phyloP scores from a whole-genome alignment of 768 basidiomycete genomes.

The Kwoniella bestiolae region DNA sequence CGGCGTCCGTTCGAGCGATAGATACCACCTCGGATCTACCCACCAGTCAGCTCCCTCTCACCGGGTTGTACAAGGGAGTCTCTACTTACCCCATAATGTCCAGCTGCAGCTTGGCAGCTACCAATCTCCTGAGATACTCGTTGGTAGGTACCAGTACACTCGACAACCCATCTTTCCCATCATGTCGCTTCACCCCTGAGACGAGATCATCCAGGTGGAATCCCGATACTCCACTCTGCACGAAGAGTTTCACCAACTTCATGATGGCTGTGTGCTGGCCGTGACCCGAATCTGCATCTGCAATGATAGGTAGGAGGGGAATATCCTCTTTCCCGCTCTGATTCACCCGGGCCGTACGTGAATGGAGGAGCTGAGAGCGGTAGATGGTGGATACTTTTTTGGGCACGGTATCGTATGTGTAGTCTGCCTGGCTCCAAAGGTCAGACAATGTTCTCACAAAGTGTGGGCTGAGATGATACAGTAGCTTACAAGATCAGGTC shows the following conservation, averaged over 20 bases:
- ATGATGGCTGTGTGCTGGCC: constrained; percentile 91
- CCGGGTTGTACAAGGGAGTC: no score
- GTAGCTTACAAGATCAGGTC: constrained; percentile 21
- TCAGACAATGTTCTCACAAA: no score
- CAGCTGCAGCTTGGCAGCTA: constrained; percentile 85
- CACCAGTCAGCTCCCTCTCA: no score
- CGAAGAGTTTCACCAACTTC: constrained; percentile 91
- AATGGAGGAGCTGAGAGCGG: constrained; percentile 89
- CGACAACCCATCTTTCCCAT: constrained; percentile 82
- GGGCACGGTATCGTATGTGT: constrained; percentile 94
- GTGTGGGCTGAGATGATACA: no score
- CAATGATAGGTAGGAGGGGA: constrained; percentile 75
- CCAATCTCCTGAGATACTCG: constrained; percentile 80
- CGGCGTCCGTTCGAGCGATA: constrained; percentile 90
- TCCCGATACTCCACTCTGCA: constrained; percentile 90
- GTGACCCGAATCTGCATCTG: constrained; percentile 92
- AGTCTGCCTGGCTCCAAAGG: constrained; percentile 80
- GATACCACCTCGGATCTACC: constrained; percentile 60
- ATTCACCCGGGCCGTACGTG: constrained; percentile 60
- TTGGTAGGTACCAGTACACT: constrained; percentile 91
- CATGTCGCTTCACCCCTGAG: constrained; percentile 83
- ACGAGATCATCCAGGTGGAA: constrained; percentile 89
- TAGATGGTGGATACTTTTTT: constrained; percentile 92
- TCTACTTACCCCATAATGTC: constrained; percentile 87
- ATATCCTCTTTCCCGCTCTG: constrained; percentile 51